Conservation (phyloP, 2,329 filamentous ascomycete genomes). For the Hymenoscyphus linearis region DNA sequence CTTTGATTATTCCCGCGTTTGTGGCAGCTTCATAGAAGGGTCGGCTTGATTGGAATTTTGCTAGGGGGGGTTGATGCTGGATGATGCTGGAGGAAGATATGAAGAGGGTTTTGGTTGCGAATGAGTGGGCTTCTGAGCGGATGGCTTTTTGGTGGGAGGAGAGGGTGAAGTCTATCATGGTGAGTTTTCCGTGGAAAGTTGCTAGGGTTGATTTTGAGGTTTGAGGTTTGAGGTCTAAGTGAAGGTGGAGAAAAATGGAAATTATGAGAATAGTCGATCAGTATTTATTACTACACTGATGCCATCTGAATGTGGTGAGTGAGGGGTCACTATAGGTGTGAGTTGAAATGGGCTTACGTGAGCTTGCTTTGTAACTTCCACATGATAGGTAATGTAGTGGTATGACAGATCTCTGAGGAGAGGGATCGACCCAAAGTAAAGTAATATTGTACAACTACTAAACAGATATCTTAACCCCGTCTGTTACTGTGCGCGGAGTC, state of each 20-base stretch:
- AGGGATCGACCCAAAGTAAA: no score
- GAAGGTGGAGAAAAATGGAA: neutral
- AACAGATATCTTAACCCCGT: no score
- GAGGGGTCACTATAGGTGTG: neutral
- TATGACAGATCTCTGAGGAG: neutral
- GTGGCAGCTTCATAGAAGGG: constrained; percentile 41
- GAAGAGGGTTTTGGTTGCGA: constrained; percentile 14
- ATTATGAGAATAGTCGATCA: neutral
- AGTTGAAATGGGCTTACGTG: neutral
- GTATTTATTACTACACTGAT: neutral
- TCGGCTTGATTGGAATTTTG: constrained; percentile 42
- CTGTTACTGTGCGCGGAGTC: no score
- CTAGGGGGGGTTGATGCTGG: neutral
- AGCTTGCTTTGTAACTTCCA: neutral
- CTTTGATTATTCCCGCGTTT: constrained; percentile 39
- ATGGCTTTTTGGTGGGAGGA: constrained; percentile 22
- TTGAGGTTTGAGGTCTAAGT: neutral
- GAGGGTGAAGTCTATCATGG: constrained; percentile 28
- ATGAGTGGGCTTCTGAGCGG: constrained; percentile 22
- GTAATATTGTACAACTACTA: no score
- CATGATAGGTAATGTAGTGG: neutral
- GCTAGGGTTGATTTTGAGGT: neutral
- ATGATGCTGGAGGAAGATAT: neutral
- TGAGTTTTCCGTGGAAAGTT: neutral
- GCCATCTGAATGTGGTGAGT: neutral